phyloP scores from a whole-genome alignment of 2,329 filamentous ascomycete genomes.

The Coniochaeta sp. region DNA sequence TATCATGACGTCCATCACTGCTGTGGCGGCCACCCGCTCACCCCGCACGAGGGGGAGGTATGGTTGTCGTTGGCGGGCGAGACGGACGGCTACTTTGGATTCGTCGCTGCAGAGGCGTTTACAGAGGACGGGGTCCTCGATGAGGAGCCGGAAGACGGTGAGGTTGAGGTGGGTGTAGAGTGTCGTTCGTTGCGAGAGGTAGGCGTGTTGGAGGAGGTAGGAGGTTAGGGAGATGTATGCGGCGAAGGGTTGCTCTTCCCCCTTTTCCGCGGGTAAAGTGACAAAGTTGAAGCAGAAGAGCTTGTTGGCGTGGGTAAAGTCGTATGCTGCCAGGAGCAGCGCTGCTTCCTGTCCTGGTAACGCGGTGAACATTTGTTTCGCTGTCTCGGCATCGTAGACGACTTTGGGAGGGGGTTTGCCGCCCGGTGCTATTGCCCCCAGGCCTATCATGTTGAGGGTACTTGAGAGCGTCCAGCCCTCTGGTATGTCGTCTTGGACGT shows the following conservation, averaged over 20 bases:
- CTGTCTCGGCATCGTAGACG: slow-evolving; percentile 68
- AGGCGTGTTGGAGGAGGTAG: slow-evolving; percentile 88
- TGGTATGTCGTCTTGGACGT: slow-evolving; percentile 82
- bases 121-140: slow-evolving; percentile 77
- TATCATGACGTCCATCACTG: slow-evolving; percentile 78
- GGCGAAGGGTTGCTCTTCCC: slow-evolving; percentile 66
- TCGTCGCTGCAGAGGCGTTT: slow-evolving; percentile 81
- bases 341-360: slow-evolving; percentile 77
- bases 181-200: slow-evolving; percentile 70
- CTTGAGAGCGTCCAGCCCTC: slow-evolving; percentile 81
- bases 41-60: slow-evolving; percentile 69
- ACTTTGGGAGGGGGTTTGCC: slow-evolving; percentile 54
- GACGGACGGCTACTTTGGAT: slow-evolving; percentile 63
- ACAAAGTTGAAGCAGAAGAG: slow-evolving; percentile 85
- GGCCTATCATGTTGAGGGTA: slow-evolving; percentile 76
- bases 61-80: slow-evolving; percentile 85
- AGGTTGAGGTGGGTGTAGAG: slow-evolving; percentile 82
- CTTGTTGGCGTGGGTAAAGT: slow-evolving; percentile 92
- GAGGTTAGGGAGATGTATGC: slow-evolving; percentile 83
- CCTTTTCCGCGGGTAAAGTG: slow-evolving; percentile 52
- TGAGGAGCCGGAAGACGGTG: slow-evolving; percentile 75
- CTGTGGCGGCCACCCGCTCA: slow-evolving; percentile 67
- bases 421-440: slow-evolving; percentile 67
- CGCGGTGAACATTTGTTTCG: slow-evolving; percentile 72
- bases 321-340: slow-evolving; percentile 78